A percentile compares a stretch with the other conserved stretches of the same genome.
Evolutionary conservation across 2,329 filamentous ascomycete genomes (phyloP).

Genomic region (Ramularia collo-cygni): DNA sequence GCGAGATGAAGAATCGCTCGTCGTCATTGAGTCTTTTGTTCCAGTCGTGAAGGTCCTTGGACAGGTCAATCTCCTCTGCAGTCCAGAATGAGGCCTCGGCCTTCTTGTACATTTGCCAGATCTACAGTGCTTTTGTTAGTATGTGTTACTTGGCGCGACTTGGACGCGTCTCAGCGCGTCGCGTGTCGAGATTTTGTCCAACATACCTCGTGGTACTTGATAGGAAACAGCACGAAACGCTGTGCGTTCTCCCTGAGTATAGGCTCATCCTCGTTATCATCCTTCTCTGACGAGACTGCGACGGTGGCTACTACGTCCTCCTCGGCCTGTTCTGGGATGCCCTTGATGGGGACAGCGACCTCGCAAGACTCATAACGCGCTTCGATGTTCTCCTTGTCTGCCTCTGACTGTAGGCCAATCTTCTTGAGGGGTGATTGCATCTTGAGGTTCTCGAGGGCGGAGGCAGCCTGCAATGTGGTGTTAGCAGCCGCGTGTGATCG

Average conservation of each 20-base stretch:
- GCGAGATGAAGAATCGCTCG: slow-evolving; percentile 96
- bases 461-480: slow-evolving; percentile 62
- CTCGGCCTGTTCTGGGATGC: slow-evolving; percentile 37
- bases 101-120: slow-evolving; percentile 99
- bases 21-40: slow-evolving; percentile 96
- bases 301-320: slow-evolving; percentile 31
- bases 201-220: slow-evolving; percentile 98
- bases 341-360: slow-evolving; percentile 50
- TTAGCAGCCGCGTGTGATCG: slow-evolving; percentile 29
- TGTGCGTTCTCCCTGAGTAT: slow-evolving; percentile 91
- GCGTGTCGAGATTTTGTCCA: neutral
- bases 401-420: slow-evolving; percentile 60
- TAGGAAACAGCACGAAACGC: slow-evolving; percentile 95
- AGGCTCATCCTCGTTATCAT: slow-evolving; percentile 75
- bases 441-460: slow-evolving; percentile 79
- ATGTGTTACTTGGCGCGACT: slow-evolving; percentile 16
- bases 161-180: slow-evolving; percentile 49
- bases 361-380: slow-evolving; percentile 42
- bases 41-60: slow-evolving; percentile 98
- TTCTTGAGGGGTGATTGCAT: slow-evolving; percentile 93
- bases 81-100: slow-evolving; percentile 99
- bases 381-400: slow-evolving; percentile 75
- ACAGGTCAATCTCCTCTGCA: slow-evolving; percentile 97
- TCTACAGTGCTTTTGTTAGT: slow-evolving; percentile 49
- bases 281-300: slow-evolving; percentile 48